Base-by-base conservation (phyloP, 495 filamentous ascomycete species). In the Hypoxylon fuscum region DNA sequence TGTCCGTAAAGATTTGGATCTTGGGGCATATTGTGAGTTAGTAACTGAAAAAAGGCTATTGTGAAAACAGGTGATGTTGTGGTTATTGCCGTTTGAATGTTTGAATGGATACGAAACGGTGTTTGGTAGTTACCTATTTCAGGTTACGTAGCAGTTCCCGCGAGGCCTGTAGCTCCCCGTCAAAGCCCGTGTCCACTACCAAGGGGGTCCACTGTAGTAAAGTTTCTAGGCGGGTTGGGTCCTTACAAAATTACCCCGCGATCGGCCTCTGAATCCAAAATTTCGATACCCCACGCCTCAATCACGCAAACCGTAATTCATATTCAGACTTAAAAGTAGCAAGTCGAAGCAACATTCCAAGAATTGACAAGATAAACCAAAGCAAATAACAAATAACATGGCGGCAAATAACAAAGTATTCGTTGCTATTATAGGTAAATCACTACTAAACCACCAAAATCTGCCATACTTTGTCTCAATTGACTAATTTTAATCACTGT, bases 1-100 rank as follows among this genome's bases (percentile, higher is more conserved):
- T 85, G 79, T 55, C 91, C 91, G 77, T 97, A 97, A 27, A 97
- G 85, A 62, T 82, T 76, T 18, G 82, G 70, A 52, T 87, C 82
- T 66, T 83, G 79, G 2, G 83, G 69, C 85, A 88, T 87, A 14
- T 34, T 74, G 44, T 45, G 23, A 29, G 21, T 44, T 21, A 29
- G 31, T 20, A 18, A 17, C 12, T 14, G 52, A 37, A 37, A 38
- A 27, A 41, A 47, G 31, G 32, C 15, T 12, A 18, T 47, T 8
- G 50, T 46, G 38, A 35, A 41, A 21, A 17, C 15, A 6, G n/a
- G 22, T 3, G 20, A 46, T 1, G 41, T 44, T 52, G 25, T 27
- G 3, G 42, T 18, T 59, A 60, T 50, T 60, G 23, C 54, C 61
- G 61, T 45, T 5, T 23, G 44, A n/a, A n/a, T n/a, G n/a, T n/a